Percentiles rank a stretch among this genome's conserved stretches.
phyloP scores from a whole-genome alignment of 306 rosid species.

The Cucurbita moschata region DNA sequence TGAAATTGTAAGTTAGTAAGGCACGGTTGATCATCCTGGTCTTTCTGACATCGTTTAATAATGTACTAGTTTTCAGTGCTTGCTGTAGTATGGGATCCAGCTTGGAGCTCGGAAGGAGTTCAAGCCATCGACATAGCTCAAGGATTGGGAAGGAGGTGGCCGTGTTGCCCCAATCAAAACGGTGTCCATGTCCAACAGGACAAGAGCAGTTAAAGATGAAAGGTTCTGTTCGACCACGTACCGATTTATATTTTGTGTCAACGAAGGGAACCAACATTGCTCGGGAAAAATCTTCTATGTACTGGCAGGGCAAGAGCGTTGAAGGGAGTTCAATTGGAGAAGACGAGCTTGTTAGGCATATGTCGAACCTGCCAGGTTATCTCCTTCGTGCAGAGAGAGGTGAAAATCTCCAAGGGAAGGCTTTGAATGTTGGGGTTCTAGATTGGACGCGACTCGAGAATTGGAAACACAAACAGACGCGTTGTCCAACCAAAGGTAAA shows the following conservation, averaged over 20 bases:
- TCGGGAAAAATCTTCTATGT: slow-evolving; percentile 7
- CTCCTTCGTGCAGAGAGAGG: slow-evolving; percentile 45
- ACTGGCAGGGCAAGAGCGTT: slow-evolving; percentile 11
- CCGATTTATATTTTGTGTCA: slow-evolving; percentile 15
- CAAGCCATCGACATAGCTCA: slow-evolving; percentile 26
- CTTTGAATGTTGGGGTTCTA: slow-evolving; percentile 80
- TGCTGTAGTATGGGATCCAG: slow-evolving; percentile 34
- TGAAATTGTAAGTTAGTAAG: background rate
- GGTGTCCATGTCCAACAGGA: slow-evolving; percentile 16
- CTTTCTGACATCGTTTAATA: background rate
- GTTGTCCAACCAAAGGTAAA: slow-evolving; percentile 19
- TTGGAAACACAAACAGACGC: slow-evolving; percentile 49
- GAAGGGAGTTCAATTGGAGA: slow-evolving; percentile 28
- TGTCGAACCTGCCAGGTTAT: slow-evolving; percentile 73
- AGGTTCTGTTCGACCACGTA: slow-evolving; percentile 9
- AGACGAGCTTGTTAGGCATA: slow-evolving; percentile 82
- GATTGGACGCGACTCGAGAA: slow-evolving; percentile 76
- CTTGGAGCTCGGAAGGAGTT: slow-evolving; percentile 27
- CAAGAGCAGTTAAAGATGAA: slow-evolving; percentile 20
- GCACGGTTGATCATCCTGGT: background rate
- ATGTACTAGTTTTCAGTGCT: slow-evolving; percentile 20
- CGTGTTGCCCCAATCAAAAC: slow-evolving; percentile 13
- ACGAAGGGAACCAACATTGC: slow-evolving; percentile 14
- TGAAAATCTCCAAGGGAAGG: slow-evolving; percentile 42
- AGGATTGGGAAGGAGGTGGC: slow-evolving; percentile 24